Evolutionary conservation across 2,329 filamentous ascomycete species (phyloP), one percentile per base, ranked within the genome.

Genomic region (Penicillium sp.): DNA sequence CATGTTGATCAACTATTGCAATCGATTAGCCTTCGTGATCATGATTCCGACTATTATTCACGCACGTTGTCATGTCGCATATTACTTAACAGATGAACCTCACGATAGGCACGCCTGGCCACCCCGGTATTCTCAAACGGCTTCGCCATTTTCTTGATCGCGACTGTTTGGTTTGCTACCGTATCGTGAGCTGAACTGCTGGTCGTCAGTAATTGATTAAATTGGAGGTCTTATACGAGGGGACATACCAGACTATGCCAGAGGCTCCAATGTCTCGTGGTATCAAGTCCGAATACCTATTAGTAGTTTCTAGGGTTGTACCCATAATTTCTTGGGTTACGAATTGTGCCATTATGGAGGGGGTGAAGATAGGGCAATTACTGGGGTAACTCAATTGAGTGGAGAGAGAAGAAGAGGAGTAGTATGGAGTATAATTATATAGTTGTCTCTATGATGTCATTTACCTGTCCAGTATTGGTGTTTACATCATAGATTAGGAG

Each of bases 91-190:
- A 99, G 84, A 82, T 98, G 98, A 72, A 99, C 81, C 78, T 99
- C 95, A 72, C 95, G 88, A 77, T 97, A 98, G 65, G 95, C 98
- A 73, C 95, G 86, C 82, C 98, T 98, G 54, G 95, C 95, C 49
- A 99, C 84, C 56, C 97, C 93, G 0, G 93, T 92, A n/a, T 95
- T 98, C 83, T 92, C 96, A 79, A 99, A 99, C 7, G 95, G 95
- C 82, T 98, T 98, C 91, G 97, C 97, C 72, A 99, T 98, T 85
- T 99, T 99, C 85, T 99, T 99, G 74, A 99, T 92, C 58, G 95
- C 95, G 57, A 99, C 95, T 77, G 92, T 92, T 76, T 96, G 91
- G 76, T 87, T 90, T 56, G 93, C 96, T 76, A 98, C 90, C 80
- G 97, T 92, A 77, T 99, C 95, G 79, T 91, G 92, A 51, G 95